phyloP scores from a whole-genome alignment of 2,329 filamentous ascomycete genomes.

The Penicillium olsonii region DNA sequence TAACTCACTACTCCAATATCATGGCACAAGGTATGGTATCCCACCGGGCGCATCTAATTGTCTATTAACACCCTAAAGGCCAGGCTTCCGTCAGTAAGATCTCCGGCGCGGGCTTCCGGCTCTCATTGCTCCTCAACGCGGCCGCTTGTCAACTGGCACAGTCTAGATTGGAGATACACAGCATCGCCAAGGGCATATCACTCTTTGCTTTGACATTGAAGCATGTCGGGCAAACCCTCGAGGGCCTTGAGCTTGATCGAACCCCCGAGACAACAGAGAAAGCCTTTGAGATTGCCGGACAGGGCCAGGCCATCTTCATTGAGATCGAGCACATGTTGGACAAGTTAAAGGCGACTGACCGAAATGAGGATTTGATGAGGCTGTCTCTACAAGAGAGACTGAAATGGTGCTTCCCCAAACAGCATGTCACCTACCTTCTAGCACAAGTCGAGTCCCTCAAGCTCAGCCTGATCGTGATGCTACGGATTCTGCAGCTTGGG shows the following conservation, averaged over 20 bases:
- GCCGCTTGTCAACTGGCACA: constrained; percentile 44
- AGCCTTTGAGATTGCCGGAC: constrained; percentile 41
- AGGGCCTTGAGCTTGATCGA: constrained; percentile 32
- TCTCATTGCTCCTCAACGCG: constrained; percentile 45
- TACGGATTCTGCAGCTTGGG: constrained; percentile 42
- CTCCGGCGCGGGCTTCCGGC: constrained; percentile 39
- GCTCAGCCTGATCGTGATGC: constrained; percentile 42
- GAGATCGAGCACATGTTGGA: constrained; percentile 47
- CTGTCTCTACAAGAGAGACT: constrained; percentile 38
- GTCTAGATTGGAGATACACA: constrained; percentile 43
- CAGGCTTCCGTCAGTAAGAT: constrained; percentile 25
- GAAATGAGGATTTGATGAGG: constrained; percentile 24
- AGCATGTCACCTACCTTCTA: constrained; percentile 44
- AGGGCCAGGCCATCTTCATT: constrained; percentile 42
- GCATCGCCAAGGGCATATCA: constrained; percentile 44
- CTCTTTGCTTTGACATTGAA: constrained; percentile 44
- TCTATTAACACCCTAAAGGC: constrained; percentile 11
- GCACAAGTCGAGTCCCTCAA: constrained; percentile 45
- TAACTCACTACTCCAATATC: neutral
- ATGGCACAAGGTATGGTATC: constrained; percentile 18
- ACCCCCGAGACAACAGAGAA: constrained; percentile 37
- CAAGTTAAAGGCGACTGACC: constrained; percentile 31
- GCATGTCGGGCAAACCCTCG: constrained; percentile 37
- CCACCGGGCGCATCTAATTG: neutral
- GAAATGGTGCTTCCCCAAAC: constrained; percentile 45